Evolutionary conservation across 2,329 filamentous ascomycete species (phyloP).

Genomic region (Aplosporella prunicola): DNA sequence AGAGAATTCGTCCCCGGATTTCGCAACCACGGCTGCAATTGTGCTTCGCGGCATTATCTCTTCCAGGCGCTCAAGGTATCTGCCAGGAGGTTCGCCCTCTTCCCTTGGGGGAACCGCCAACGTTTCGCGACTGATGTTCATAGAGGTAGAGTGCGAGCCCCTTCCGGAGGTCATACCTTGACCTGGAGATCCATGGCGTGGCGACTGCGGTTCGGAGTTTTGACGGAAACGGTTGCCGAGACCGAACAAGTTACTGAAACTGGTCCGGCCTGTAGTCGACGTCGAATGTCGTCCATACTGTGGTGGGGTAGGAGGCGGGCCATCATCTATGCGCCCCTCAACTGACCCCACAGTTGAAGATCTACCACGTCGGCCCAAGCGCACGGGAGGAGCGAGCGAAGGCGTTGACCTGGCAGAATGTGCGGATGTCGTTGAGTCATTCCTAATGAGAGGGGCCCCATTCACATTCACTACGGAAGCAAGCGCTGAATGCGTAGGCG

Average conservation of each 20-base stretch:
- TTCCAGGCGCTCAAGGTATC: constrained; percentile 77
- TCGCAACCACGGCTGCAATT: constrained; percentile 77
- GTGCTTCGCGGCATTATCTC: constrained; percentile 68
- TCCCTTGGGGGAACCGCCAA: constrained; percentile 64
- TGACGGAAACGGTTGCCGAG: constrained; percentile 68
- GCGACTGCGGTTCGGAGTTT: constrained; percentile 61
- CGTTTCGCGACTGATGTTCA: constrained; percentile 66
- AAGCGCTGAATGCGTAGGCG: constrained; percentile 44
- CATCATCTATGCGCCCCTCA: constrained; percentile 61
- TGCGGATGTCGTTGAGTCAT: constrained; percentile 54
- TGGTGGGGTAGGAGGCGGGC: constrained; percentile 50
- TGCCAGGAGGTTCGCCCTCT: constrained; percentile 82
- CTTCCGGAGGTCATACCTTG: constrained; percentile 58
- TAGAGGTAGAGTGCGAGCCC: constrained; percentile 72
- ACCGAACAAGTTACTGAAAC: constrained; percentile 80
- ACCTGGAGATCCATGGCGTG: constrained; percentile 49
- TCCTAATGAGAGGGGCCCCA: constrained; percentile 44
- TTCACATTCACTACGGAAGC: constrained; percentile 20
- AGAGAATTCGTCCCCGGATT: constrained; percentile 76
- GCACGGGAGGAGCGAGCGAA: constrained; percentile 48
- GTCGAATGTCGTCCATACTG: constrained; percentile 59
- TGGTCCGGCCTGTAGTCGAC: constrained; percentile 78
- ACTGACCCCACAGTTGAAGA: constrained; percentile 87
- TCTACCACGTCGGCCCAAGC: constrained; percentile 57
- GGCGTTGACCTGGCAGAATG: constrained; percentile 54